Percentiles rank a stretch among this genome's conserved stretches.
phyloP scores from a whole-genome alignment of 2,329 filamentous ascomycete genomes.

The Cladosporium colombiae region DNA sequence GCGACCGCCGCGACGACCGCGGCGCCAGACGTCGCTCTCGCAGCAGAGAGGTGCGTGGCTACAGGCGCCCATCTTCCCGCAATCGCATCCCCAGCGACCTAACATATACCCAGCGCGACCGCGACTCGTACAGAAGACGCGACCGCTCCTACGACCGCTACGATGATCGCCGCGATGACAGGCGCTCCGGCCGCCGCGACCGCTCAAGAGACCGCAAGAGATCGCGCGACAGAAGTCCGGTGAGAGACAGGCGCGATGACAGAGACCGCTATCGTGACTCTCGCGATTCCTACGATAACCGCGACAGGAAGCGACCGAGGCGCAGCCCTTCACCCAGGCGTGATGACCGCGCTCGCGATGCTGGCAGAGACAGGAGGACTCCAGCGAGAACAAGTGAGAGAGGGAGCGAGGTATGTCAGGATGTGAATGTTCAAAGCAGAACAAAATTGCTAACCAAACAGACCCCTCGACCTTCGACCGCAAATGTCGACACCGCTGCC shows the following conservation, averaged over 20 bases:
- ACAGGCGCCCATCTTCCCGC: not conserved
- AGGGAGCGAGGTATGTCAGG: conserved; percentile 58
- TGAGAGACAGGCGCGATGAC: conserved; percentile 26
- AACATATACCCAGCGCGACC: conserved; percentile 16
- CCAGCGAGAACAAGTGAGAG: conserved; percentile 46
- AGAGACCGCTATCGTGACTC: conserved; percentile 25
- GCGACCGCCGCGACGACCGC: conserved; percentile 22
- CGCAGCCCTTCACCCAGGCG: conserved; percentile 24
- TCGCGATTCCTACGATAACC: conserved; percentile 27
- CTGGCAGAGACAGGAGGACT: conserved; percentile 59
- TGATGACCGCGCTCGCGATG: conserved; percentile 36
- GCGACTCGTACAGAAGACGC: conserved; percentile 25
- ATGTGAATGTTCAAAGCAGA: not conserved
- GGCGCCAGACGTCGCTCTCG: conserved; percentile 18
- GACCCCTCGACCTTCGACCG: conserved; percentile 25
- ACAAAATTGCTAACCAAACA: conserved; percentile 23
- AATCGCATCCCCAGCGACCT: not conserved
- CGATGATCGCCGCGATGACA: conserved; percentile 27
- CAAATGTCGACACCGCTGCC: conserved; percentile 20
- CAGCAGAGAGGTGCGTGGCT: conserved; percentile 21
- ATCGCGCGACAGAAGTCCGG: conserved; percentile 24
- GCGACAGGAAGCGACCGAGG: conserved; percentile 25
- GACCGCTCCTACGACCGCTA: conserved; percentile 28
- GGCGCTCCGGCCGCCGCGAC: conserved; percentile 25
- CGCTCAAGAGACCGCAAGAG: conserved; percentile 26